Percentiles rank a stretch among this genome's conserved stretches.
phyloP scores from a whole-genome alignment of 768 basidiomycete species.

The Leucocoprinus sp. region DNA sequence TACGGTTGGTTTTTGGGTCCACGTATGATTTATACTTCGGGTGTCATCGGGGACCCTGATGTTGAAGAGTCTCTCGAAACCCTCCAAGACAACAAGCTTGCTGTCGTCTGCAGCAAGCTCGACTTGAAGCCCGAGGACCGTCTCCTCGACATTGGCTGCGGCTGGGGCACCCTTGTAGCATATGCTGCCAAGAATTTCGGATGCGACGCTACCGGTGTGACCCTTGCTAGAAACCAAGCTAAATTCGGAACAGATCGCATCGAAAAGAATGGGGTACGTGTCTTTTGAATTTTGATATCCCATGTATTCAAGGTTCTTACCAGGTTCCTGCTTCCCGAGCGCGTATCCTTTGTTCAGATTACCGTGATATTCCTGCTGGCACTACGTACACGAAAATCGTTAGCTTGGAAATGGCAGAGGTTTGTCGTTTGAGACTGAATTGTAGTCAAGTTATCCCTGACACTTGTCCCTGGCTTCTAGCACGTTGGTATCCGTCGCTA shows the following conservation, averaged over 20 bases:
- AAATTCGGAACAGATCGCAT: conserved; percentile 90
- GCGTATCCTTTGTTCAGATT: conserved; percentile 88
- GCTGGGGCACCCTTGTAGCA: conserved; percentile 93
- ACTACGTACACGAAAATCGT: conserved; percentile 90
- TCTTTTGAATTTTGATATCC: not conserved
- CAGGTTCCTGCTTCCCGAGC: conserved; percentile 58
- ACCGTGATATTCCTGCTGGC: conserved; percentile 79
- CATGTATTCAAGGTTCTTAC: not conserved
- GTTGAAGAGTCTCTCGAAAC: conserved; percentile 80
- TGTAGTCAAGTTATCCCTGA: not conserved
- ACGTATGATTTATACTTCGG: conserved; percentile 97
- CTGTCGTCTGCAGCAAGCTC: conserved; percentile 91
- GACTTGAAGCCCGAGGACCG: conserved; percentile 80
- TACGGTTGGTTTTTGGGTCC: conserved; percentile 95
- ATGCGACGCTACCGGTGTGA: conserved; percentile 95
- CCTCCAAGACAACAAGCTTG: conserved; percentile 97
- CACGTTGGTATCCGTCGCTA: conserved; percentile 97
- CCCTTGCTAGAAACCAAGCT: conserved; percentile 85
- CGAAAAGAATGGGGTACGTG: conserved; percentile 58
- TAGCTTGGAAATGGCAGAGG: conserved; percentile 97
- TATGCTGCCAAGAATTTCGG: conserved; percentile 96
- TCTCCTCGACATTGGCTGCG: conserved; percentile 81
- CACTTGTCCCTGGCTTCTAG: conserved; percentile 24
- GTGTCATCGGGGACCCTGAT: conserved; percentile 67
- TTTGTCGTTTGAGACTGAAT: conserved; percentile 20